Evolutionary conservation across 768 basidiomycete genomes (phyloP).

Genomic region (Lactarius indigo): DNA sequence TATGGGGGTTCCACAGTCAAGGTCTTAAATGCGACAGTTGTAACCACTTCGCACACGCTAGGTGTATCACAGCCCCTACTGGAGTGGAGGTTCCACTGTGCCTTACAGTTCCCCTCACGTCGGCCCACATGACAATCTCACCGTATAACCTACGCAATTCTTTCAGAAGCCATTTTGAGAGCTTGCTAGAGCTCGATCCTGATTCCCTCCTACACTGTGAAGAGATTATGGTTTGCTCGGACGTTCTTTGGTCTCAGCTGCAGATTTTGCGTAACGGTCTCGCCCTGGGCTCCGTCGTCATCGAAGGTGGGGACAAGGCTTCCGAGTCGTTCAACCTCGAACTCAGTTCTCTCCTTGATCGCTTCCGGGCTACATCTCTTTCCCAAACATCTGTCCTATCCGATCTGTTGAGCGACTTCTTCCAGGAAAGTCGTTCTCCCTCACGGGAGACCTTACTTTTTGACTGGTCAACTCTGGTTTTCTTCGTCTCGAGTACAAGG

Average conservation of each 20-base stretch:
- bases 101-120: constrained; percentile 37
- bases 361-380: constrained; percentile 52
- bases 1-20: constrained; percentile 70
- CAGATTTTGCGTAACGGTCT: constrained; percentile 67
- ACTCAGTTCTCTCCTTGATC: constrained; percentile 38
- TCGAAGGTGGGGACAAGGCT: constrained; percentile 32
- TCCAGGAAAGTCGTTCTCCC: constrained; percentile 45
- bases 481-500: constrained; percentile 57
- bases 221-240: constrained; percentile 60
- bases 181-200: constrained; percentile 41
- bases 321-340: constrained; percentile 19
- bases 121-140: constrained; percentile 49
- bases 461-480: constrained; percentile 63
- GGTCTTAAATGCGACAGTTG: constrained; percentile 63
- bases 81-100: constrained; percentile 38
- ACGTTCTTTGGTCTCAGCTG: constrained; percentile 62
- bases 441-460: constrained; percentile 53
- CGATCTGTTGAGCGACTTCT: constrained; percentile 47
- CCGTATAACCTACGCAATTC: constrained; percentile 52
- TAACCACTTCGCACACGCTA: constrained; percentile 53
- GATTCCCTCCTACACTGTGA: constrained; percentile 56
- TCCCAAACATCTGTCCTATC: constrained; percentile 44
- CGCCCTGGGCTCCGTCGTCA: constrained; percentile 58
- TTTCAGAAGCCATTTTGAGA: constrained; percentile 50
- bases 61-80: constrained; percentile 39